Conservation (phyloP, 2,329 filamentous ascomycete species). For the Venturia asperata region DNA sequence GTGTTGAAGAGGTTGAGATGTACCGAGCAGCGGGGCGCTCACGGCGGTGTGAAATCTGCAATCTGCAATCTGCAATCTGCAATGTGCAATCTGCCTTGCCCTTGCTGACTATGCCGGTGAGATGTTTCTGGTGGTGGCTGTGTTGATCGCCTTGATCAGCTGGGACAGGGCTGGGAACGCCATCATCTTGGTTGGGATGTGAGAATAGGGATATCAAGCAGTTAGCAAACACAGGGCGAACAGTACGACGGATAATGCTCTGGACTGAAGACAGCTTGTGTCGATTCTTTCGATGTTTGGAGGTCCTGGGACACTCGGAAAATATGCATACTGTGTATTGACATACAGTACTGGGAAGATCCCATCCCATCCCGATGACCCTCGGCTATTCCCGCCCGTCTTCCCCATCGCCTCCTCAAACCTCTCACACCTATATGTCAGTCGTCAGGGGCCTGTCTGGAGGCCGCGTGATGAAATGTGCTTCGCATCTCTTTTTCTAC, state of each 20-base stretch:
- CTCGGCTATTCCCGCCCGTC: background rate
- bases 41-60: background rate
- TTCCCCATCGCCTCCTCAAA: background rate
- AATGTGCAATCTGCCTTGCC: background rate
- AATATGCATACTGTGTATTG: no score
- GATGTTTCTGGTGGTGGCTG: background rate
- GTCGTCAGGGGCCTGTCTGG: background rate
- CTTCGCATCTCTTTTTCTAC: background rate
- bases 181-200: background rate
- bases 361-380: background rate
- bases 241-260: no score
- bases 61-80: no score
- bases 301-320: no score
- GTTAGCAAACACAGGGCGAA: no score
- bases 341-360: background rate
- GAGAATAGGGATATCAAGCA: no score
- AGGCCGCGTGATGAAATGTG: conserved; percentile 5
- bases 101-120: conserved; percentile 4
- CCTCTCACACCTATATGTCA: background rate
- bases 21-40: background rate
- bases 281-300: background rate
- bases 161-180: background rate
- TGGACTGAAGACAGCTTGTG: background rate
- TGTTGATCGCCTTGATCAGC: background rate
- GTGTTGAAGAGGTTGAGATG: background rate